Evolutionary conservation across 352 stramenopile species (phyloP), one percentile per base, ranked within the genome.

Genomic region (Phytophthora constricta): DNA sequence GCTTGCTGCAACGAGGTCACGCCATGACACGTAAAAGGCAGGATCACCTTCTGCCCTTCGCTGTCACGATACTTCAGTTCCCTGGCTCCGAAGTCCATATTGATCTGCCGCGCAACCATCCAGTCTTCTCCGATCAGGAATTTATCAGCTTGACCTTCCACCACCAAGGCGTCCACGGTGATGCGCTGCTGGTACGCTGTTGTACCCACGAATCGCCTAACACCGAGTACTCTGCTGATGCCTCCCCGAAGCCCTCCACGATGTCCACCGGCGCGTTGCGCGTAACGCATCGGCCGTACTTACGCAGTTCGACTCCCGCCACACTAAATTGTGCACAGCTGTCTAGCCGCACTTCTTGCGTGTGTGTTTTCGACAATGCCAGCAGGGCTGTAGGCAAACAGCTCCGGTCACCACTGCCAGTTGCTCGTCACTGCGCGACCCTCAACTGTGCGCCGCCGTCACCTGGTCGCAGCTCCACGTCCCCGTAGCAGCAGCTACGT

Each of bases 41-140:
- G 14, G 1, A 70, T 52, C 0, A 65, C 26, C 19, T 49, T 56
- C 4, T 43, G 28, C 0, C 48, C 59, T 3, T 23, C 2, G 4
- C 43, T 41, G 3, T 62, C 42, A 0, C 11, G 3, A 5, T n/a
- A n/a, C n/a, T n/a, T n/a, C n/a, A n/a, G n/a, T n/a, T n/a, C n/a
- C n/a, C n/a, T n/a, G n/a, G n/a, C 48, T n/a, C n/a, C n/a, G n/a
- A n/a, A n/a, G n/a, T n/a, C n/a, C n/a, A n/a, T n/a, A n/a, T n/a
- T n/a, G n/a, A n/a, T n/a, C n/a, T n/a, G n/a, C n/a, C n/a, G n/a
- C n/a, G n/a, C n/a, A n/a, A n/a, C n/a, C n/a, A n/a, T 53, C 43
- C 43, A 68, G 43, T 62, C 60, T 19, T 68, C 60, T 1, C 51
- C 60, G 7, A 68, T 37, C 3, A 68, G 45, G 1, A 68, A 27